Conservation (phyloP, 257 asterid genomes). For the Solanum corneliomulleri region DNA sequence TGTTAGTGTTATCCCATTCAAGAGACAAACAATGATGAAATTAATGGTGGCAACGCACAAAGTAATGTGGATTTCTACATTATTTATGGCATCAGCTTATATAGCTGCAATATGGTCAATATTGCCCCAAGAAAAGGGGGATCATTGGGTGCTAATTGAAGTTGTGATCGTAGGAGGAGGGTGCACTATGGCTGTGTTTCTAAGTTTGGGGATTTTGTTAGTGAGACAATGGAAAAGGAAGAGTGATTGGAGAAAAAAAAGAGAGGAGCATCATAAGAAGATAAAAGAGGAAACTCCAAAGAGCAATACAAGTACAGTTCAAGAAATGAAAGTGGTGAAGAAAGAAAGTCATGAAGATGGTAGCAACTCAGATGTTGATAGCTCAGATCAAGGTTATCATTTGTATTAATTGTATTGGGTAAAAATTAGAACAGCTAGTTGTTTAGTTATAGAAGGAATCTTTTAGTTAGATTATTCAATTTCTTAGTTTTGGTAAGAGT, state of each 20-base stretch:
- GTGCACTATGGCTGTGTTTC: conserved; percentile 17
- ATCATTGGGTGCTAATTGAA: conserved; percentile 13
- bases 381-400: conserved; percentile 50
- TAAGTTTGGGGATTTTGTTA: conserved; percentile 26
- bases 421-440: too few species aligned
- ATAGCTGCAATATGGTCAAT: conserved; percentile 45
- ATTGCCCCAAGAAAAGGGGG: conserved; percentile 16
- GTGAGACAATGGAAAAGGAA: conserved; percentile 32
- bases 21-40: conserved; percentile 26
- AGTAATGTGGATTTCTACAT: conserved; percentile 40
- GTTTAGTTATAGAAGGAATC: not conserved
- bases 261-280: not conserved
- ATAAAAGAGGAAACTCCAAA: conserved; percentile 15
- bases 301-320: conserved; percentile 24
- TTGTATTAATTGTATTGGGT: not conserved
- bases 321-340: conserved; percentile 11
- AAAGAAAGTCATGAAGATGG: conserved; percentile 12
- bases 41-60: conserved; percentile 29
- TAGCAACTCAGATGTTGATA: conserved; percentile 38
- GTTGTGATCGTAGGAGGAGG: conserved; percentile 32
- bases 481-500: too few species aligned
- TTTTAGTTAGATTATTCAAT: too few species aligned
- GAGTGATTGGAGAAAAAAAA: conserved; percentile 24
- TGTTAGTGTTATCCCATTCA: conserved; percentile 39
- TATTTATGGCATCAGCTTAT: conserved; percentile 33